Evolutionary conservation across 108 stramenopile species (phyloP), one percentile per base, ranked within the genome.

Genomic region (Schizochytrium sp.): DNA sequence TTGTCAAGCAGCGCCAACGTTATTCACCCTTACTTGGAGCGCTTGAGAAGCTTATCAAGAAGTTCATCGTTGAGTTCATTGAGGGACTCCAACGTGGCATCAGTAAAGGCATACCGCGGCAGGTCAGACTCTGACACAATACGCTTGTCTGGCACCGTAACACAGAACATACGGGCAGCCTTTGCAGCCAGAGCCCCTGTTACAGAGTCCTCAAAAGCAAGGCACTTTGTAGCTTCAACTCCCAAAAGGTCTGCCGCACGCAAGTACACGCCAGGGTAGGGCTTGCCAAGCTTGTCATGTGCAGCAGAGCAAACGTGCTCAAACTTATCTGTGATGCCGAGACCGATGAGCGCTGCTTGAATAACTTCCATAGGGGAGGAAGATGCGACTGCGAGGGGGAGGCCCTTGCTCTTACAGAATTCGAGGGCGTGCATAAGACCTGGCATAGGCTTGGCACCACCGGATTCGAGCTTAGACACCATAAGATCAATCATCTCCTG

Each of bases 51-150:
- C 76, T 83, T 83, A 38, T 17, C 76, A 47, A 47, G 55, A 53
- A 83, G 76, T 0, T 83, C 76, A 8, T 83, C 76, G 53, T 89
- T 89, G 7, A 91, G 89, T 1, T 53, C 49, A 2, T 83, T 46
- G 0, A 91, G 87, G 17, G 89, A 87, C 3, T 17, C 89, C 8
- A 91, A 89, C 28, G 91, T 87, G 3, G 87, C 91, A 10, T 91
- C 91, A 10, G 76, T 55, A 2, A 83, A 83, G 1, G 47, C 53
- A 53, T 55, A 83, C 0, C 76, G 47, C 45, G 76, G 47, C n/a
- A 83, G 50, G 28, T 83, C 5, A 44, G 40, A 38, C 3, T 69
- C 64, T n/a, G 47, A 5, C 7, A 83, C 40, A 53, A 83, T 47
- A 8, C 76, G 76, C 15, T 53, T 47, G 28, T 83, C 76, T 10